Conservation (phyloP, 2,329 filamentous ascomycete genomes). For the Colletotrichum caudatum region DNA sequence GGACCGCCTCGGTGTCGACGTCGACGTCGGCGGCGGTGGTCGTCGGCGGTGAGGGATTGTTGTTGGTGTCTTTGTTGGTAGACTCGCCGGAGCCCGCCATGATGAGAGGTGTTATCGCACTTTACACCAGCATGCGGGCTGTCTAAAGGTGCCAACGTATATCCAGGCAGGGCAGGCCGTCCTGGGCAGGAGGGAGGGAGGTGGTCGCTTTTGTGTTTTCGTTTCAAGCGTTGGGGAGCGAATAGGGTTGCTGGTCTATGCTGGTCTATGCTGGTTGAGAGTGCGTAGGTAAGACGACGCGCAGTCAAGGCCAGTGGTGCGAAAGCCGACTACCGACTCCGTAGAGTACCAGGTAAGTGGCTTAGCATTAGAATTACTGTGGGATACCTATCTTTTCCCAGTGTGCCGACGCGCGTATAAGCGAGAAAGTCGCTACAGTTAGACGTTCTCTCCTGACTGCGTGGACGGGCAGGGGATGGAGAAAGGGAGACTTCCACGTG, state of each 20-base stretch:
- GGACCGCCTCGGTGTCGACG: constrained; percentile 46
- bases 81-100: constrained; percentile 40
- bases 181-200: constrained; percentile 8
- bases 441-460: background rate
- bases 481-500: constrained; percentile 14
- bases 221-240: constrained; percentile 27
- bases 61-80: constrained; percentile 6
- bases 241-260: constrained; percentile 32
- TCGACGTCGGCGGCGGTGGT: constrained; percentile 41
- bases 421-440: background rate
- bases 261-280: background rate
- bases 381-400: constrained; percentile 7
- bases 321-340: constrained; percentile 11
- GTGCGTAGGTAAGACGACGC: constrained; percentile 11
- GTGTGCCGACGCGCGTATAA: background rate
- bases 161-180: background rate
- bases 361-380: constrained; percentile 18
- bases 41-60: constrained; percentile 23
- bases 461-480: background rate
- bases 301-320: background rate
- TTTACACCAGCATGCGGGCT: constrained; percentile 36
- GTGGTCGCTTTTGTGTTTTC: constrained; percentile 31
- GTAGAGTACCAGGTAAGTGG: background rate
- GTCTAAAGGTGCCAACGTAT: constrained; percentile 15
- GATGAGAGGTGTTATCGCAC: constrained; percentile 27